phyloP scores from a whole-genome alignment of 192 early-diverging fungal genomes.

The Entomortierella chlamydospora region DNA sequence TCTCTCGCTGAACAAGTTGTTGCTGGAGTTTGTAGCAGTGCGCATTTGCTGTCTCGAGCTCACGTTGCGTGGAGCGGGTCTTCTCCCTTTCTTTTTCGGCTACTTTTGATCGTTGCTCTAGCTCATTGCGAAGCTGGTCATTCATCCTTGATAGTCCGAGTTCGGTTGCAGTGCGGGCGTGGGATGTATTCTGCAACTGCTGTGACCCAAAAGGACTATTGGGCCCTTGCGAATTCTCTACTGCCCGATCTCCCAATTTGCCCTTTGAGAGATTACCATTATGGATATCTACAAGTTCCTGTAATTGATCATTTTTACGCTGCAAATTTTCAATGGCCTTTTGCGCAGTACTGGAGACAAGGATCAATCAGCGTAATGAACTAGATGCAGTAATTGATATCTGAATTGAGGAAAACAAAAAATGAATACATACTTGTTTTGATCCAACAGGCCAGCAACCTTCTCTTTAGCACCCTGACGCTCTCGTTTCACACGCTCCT shows the following conservation, averaged over 20 bases:
- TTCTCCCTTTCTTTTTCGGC: constrained; percentile 50
- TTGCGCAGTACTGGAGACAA: constrained; percentile 36
- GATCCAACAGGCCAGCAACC: constrained; percentile 43
- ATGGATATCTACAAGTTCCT: constrained; percentile 44
- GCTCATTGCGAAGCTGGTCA: constrained; percentile 46
- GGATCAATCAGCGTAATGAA: not conserved
- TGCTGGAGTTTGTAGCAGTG: constrained; percentile 43
- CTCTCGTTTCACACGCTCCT: constrained; percentile 53
- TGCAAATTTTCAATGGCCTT: constrained; percentile 45
- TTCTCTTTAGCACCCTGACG: constrained; percentile 57
- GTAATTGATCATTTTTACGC: constrained; percentile 49
- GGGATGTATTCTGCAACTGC: constrained; percentile 4
- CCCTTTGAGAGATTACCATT: not conserved
- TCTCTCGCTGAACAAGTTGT: constrained; percentile 23
- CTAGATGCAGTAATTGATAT: no score
- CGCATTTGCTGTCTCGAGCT: constrained; percentile 18
- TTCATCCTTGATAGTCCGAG: constrained; percentile 47
- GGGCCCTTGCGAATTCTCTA: not conserved
- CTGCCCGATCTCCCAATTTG: not conserved
- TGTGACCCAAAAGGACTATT: not conserved
- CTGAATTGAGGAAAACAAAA: no score
- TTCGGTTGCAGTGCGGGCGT: constrained; percentile 25
- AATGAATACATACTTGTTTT: constrained; percentile 49
- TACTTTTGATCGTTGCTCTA: constrained; percentile 49
- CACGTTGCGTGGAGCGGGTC: constrained; percentile 15